Conservation (phyloP, 208 protist species). For the Phytomonas serpens region DNA sequence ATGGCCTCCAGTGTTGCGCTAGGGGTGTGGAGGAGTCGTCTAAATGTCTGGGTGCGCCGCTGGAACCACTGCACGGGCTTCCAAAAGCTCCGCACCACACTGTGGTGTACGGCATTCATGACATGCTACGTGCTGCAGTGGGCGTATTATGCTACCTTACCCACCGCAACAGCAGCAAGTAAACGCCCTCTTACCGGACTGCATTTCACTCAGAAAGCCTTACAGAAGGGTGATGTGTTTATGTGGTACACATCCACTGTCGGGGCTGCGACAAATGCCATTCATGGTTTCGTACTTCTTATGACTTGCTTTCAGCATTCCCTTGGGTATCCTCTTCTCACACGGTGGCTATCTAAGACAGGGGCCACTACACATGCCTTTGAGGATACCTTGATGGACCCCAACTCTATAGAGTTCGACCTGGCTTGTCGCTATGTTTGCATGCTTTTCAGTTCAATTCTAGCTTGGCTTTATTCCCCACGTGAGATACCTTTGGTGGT, state of each 20-base stretch:
- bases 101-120: conserved; percentile 11
- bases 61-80: conserved; percentile 19
- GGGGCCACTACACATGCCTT: conserved; percentile 7
- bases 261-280: conserved; percentile 21
- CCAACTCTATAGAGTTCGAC: conserved; percentile 37
- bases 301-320: conserved; percentile 20
- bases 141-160: conserved; percentile 51
- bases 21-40: conserved; percentile 18
- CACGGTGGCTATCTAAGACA: background rate
- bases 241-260: conserved; percentile 46
- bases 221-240: conserved; percentile 6
- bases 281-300: conserved; percentile 12
- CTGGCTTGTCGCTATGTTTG: conserved; percentile 23
- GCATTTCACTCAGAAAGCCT: background rate
- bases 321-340: conserved; percentile 18
- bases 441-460: conserved; percentile 19
- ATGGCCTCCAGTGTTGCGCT: conserved; percentile 22
- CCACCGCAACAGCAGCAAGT: background rate
- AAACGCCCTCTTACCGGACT: background rate
- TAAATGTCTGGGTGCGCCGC: conserved; percentile 19
- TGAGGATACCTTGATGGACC: conserved; percentile 34
- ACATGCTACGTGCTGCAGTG: conserved; percentile 36
- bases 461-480: conserved; percentile 37
- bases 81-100: conserved; percentile 8
- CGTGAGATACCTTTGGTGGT: conserved; percentile 24